Base-by-base conservation (phyloP, 2,329 filamentous ascomycete genomes). In the Moelleriella libera region DNA sequence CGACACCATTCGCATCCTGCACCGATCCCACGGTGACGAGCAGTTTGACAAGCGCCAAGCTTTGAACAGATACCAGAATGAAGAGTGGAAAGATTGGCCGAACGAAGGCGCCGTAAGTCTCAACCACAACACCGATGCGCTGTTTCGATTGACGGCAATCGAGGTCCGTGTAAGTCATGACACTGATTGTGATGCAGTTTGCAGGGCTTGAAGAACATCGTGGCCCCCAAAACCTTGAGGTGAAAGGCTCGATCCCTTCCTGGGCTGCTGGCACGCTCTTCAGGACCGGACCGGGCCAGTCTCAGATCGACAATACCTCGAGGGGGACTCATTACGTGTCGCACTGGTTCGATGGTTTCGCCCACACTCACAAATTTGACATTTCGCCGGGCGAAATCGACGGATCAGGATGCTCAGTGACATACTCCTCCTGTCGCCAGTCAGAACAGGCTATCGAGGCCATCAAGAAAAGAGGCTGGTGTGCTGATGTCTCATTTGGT, bases 301-400 rank as follows among this genome's bases (percentile, higher is more conserved):
- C 75, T 59, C 73, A 74, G 39, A 64, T 88, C 3, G 69, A 80
- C n/a, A 60, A 66, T 42, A 79, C 77, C 1, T 63, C 75, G 2
- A 69, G 70, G 4, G 78, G 79, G n/a, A 75, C 70, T 0, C 80
- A 81, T 56, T 68, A 71, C 32, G 69, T 82, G 10, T 76, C 72
- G 1, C 85, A 92, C 60, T 92, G 86, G 86, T 92, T 92, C 54
- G 87, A 92, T 58, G 83, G 83, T 5, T 79, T 88, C 49, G 75
- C 78, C 3, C 76, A 85, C 48, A 70, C 78, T 1, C 84, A 90
- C 63, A 78, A 76, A 30, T 90, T 90, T 58, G 73, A 86, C 49
- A 83, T 90, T 32, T 56, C 78, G 3, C 59, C 72, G 0, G 52
- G 69, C 0, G 55, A 58, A 2, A 55, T 63, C 4, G 54, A 51